Evolutionary conservation across 2,329 filamentous ascomycete genomes (phyloP).

Genomic region (Penicillium sp.): DNA sequence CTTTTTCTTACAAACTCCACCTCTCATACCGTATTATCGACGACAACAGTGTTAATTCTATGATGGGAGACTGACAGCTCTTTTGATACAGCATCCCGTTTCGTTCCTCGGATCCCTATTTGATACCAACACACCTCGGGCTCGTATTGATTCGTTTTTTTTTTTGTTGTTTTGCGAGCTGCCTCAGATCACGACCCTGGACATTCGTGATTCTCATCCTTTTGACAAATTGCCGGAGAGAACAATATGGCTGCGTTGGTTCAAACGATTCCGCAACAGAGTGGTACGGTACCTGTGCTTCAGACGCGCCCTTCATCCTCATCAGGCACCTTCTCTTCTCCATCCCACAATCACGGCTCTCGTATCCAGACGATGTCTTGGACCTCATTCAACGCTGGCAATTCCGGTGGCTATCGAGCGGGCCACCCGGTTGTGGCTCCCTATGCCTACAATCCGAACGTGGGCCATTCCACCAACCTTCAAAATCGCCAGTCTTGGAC

Average conservation of each 20-base stretch:
- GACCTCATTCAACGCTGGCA: conserved; percentile 42
- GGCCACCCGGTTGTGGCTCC: conserved; percentile 66
- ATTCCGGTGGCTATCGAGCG: conserved; percentile 47
- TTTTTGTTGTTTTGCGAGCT: conserved; percentile 6
- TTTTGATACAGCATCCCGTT: conserved; percentile 19
- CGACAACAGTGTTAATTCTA: conserved; percentile 5
- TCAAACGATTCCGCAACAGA: conserved; percentile 76
- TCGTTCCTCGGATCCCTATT: conserved; percentile 20
- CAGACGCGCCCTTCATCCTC: conserved; percentile 69
- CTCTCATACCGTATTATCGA: background rate
- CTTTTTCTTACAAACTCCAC: conserved; percentile 7
- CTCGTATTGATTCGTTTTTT: background rate
- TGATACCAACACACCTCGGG: conserved; percentile 14
- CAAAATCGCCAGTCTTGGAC: conserved; percentile 55
- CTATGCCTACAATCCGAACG: conserved; percentile 73
- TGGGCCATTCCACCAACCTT: conserved; percentile 53
- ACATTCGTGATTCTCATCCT: conserved; percentile 17
- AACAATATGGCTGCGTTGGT: conserved; percentile 79
- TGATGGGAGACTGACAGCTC: conserved; percentile 26
- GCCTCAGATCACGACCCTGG: conserved; percentile 20
- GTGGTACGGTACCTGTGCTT: conserved; percentile 70
- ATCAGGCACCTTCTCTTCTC: conserved; percentile 54
- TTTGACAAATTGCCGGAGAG: conserved; percentile 22
- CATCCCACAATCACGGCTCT: conserved; percentile 35
- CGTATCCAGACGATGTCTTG: conserved; percentile 43